A percentile compares a stretch with the other conserved stretches of the same genome.
phyloP scores from a whole-genome alignment of 805 yeast species.

The Cyberlindnera xishuangbannaensis region DNA sequence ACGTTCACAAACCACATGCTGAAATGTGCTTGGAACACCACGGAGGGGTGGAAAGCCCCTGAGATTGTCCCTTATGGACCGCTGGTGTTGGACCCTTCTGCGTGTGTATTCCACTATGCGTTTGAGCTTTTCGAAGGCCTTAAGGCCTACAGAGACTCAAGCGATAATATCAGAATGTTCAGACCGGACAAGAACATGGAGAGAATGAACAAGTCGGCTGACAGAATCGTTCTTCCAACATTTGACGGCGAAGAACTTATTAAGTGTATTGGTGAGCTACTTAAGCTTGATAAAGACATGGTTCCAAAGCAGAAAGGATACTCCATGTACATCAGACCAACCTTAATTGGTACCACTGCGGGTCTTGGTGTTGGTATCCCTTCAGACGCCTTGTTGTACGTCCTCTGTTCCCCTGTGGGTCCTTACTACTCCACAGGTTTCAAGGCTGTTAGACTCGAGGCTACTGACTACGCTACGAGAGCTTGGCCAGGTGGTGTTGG shows the following conservation, averaged over 20 bases:
- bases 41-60: slow-evolving; percentile 85
- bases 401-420: slow-evolving; percentile 94
- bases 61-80: slow-evolving; percentile 80
- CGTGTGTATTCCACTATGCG: slow-evolving; percentile 90
- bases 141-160: slow-evolving; percentile 73
- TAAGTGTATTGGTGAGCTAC: slow-evolving; percentile 69
- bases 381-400: slow-evolving; percentile 71
- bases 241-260: slow-evolving; percentile 76
- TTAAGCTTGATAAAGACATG: slow-evolving; percentile 67
- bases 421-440: slow-evolving; percentile 94
- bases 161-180: slow-evolving; percentile 73
- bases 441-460: slow-evolving; percentile 91
- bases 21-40: slow-evolving; percentile 73
- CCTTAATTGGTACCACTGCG: slow-evolving; percentile 87
- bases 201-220: slow-evolving; percentile 86
- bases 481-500: slow-evolving; percentile 99
- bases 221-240: slow-evolving; percentile 81
- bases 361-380: slow-evolving; percentile 87
- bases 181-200: slow-evolving; percentile 90
- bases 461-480: slow-evolving; percentile 92
- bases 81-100: slow-evolving; percentile 74
- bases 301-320: slow-evolving; percentile 86
- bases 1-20: slow-evolving; percentile 86
- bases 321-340: slow-evolving; percentile 90
- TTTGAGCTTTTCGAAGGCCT: slow-evolving; percentile 94